Evolutionary conservation across 2,329 filamentous ascomycete genomes (phyloP), one percentile per base, ranked within the genome.

Genomic region (Zymoseptoria crescenta): DNA sequence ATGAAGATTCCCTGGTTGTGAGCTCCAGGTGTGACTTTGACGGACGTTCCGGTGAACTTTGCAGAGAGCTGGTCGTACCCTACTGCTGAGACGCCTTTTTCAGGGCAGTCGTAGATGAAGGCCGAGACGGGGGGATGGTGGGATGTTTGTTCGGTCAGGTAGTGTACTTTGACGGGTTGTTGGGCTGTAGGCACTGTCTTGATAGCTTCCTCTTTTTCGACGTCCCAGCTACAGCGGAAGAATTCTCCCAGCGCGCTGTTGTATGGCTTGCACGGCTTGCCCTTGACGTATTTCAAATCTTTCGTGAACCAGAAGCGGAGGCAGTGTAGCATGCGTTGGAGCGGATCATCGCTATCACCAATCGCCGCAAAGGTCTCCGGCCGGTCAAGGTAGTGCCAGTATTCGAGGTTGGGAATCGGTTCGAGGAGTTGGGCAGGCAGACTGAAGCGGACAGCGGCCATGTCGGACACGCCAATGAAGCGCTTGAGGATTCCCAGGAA

Each of bases 271-370:
- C 93, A 97, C 50, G 94, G 94, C 79, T 92, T 96, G 61, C 93
- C 93, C 79, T 97, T 97, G 73, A 95, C 90, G 71, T 97, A 99
- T 83, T 99, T 99, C 75, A 99, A 75, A 74, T 99, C 94, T 75
- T 99, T 99, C 63, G 94, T 97, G 70, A 97, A 96, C 94, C 94
- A 99, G 76, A 97, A 99, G 61, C 92, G 87, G 68, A 97, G 77
- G 29, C 96, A 91, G 70, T 93, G 92, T 55, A 99, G 83, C 89
- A 96, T 96, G 67, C 94, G 91, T 68, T 94, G 93, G 57, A 97
- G 79, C 9, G 88, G 84, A 68, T 97, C 91, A 68, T 97, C 89
- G 19, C 93, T 94, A 68, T 93, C 93, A 68, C 93, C 94, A 70
- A 88, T 87, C 64, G 84, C 86, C 63, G 83, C 82, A 72, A 99